A percentile compares a stretch with the other conserved stretches of the same genome.
phyloP scores from a whole-genome alignment of 306 rosid genomes.

The Geum urbanum region DNA sequence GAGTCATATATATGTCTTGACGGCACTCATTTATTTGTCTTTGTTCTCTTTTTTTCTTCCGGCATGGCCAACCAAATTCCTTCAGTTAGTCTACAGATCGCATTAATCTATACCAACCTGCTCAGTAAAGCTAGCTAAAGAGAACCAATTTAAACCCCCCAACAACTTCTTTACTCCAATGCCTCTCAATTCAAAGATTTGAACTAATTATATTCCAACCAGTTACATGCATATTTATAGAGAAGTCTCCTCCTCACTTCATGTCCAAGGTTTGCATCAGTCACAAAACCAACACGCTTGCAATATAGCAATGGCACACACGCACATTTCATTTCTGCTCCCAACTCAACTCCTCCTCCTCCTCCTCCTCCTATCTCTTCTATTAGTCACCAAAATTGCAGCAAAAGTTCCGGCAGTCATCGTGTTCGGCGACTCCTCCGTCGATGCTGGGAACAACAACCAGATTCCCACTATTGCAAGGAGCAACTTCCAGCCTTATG shows the following conservation, averaged over 20 bases:
- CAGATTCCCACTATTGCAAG: constrained; percentile 68
- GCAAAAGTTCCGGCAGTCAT: constrained; percentile 62
- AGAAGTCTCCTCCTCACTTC: constrained; percentile 11
- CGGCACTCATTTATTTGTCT: not conserved
- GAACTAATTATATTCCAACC: constrained; percentile 12
- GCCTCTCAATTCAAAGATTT: not conserved
- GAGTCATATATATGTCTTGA: not conserved
- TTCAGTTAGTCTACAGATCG: not conserved
- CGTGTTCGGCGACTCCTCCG: constrained; percentile 89
- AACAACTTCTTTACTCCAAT: constrained; percentile 43
- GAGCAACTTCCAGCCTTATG: constrained; percentile 88
- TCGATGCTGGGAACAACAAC: constrained; percentile 93
- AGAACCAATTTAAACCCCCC: constrained; percentile 33
- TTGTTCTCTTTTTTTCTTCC: not conserved
- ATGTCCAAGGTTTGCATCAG: constrained; percentile 5
- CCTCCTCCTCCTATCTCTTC: constrained; percentile 21
- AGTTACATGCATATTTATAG: constrained; percentile 22
- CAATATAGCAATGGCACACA: constrained; percentile 17
- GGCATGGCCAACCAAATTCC: not conserved
- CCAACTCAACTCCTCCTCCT: constrained; percentile 15
- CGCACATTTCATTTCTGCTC: constrained; percentile 25
- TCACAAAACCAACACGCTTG: not conserved
- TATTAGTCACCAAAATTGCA: not conserved
- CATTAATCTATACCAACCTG: not conserved
- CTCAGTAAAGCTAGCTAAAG: not conserved